Percentiles rank a stretch among this genome's conserved stretches.
Conservation (phyloP, 2,329 filamentous ascomycete species). For the Pezicula rhizophila region DNA sequence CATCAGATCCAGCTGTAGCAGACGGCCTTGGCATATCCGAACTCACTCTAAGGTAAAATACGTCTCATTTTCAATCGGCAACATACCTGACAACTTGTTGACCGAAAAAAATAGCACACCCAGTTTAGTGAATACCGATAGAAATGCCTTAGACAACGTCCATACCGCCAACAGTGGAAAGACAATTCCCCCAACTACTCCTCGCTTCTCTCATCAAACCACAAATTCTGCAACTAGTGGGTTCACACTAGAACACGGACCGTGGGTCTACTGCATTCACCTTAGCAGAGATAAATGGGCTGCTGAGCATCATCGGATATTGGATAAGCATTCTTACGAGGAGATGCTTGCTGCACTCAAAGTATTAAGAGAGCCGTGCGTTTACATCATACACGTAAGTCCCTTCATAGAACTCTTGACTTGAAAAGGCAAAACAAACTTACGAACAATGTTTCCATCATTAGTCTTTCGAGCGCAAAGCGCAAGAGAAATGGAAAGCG, state of each 20-base stretch:
- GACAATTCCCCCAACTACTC: not conserved
- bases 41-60: too few relatives aligned
- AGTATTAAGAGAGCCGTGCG: not conserved
- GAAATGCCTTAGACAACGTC: too few relatives aligned
- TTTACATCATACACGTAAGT: constrained; percentile 1
- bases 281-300: constrained; percentile 4
- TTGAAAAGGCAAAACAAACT: not conserved
- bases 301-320: not conserved
- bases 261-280: constrained; percentile 19
- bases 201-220: not conserved
- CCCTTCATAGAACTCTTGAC: not conserved
- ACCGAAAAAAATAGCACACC: too few relatives aligned
- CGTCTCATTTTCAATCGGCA: too few relatives aligned
- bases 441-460: not conserved
- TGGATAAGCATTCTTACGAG: constrained; percentile 1
- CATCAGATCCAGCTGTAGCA: not conserved
- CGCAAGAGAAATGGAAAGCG: not conserved
- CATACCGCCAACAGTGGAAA: not conserved
- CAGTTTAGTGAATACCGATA: too few relatives aligned
- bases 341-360: not conserved
- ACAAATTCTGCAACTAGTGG: constrained; percentile 5
- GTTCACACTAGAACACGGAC: constrained; percentile 19
- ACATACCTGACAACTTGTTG: too few relatives aligned
- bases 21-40: not conserved
- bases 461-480: not conserved